phyloP scores from a whole-genome alignment of 805 yeast genomes.

The Teunomyces barrocoloradensis region DNA sequence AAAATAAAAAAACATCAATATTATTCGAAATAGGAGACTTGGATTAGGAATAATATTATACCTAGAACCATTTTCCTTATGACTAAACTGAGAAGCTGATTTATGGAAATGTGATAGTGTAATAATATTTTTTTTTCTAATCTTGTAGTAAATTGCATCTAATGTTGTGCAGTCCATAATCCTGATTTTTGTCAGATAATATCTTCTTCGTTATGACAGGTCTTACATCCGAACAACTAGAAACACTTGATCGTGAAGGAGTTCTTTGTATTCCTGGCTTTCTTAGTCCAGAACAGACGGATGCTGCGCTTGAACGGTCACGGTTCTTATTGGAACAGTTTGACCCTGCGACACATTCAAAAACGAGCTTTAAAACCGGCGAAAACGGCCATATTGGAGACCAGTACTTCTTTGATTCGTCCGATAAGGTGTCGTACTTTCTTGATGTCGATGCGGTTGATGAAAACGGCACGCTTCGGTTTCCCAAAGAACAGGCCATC shows the following conservation, averaged over 20 bases:
- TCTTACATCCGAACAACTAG: constrained; percentile 50
- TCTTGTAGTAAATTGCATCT: too few species aligned
- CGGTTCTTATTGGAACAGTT: constrained; percentile 45
- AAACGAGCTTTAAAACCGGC: constrained; percentile 66
- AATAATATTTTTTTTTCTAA: too few species aligned
- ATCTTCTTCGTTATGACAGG: constrained; percentile 5
- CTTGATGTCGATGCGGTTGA: constrained; percentile 72
- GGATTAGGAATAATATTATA: too few species aligned
- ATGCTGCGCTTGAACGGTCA: constrained; percentile 41
- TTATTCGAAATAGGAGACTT: too few species aligned
- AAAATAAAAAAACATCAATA: too few species aligned
- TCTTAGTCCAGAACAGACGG: constrained; percentile 42
- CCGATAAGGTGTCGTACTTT: constrained; percentile 67
- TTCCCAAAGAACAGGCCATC: constrained; percentile 55
- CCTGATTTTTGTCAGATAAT: too few species aligned
- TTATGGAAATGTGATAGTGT: too few species aligned
- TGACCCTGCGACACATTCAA: constrained; percentile 58
- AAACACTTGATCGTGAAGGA: constrained; percentile 53
- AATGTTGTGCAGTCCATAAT: too few species aligned
- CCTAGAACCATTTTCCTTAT: too few species aligned
- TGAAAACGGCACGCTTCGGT: constrained; percentile 46
- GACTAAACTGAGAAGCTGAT: too few species aligned
- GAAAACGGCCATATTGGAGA: constrained; percentile 66
- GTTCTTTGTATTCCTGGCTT: constrained; percentile 59
- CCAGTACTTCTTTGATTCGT: constrained; percentile 63